phyloP scores from a whole-genome alignment of 2,329 filamentous ascomycete species.

The Ophiostoma fasciatum region DNA sequence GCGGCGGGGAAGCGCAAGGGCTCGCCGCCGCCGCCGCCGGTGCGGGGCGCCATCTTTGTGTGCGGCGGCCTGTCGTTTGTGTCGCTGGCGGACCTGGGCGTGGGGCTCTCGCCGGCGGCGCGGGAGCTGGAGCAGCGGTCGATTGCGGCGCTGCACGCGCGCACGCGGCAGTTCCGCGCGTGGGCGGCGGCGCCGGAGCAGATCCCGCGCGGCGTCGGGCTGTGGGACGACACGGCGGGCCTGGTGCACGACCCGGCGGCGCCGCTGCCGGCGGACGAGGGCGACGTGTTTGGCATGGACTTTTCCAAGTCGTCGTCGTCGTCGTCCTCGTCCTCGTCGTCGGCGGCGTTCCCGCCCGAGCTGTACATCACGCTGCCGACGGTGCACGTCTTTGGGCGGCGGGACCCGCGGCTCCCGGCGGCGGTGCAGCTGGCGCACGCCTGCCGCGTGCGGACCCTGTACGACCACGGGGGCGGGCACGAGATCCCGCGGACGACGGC shows the following conservation, averaged over 20 bases:
- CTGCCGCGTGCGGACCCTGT: slow-evolving; percentile 18
- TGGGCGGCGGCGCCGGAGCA: slow-evolving; percentile 14
- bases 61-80: slow-evolving; percentile 23
- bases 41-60: slow-evolving; percentile 25
- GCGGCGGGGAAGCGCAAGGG: slow-evolving; percentile 9
- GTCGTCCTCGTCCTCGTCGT: not conserved
- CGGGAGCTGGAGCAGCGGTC: slow-evolving; percentile 17
- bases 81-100: slow-evolving; percentile 21
- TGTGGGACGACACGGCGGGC: slow-evolving; percentile 21
- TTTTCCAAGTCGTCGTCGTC: slow-evolving; percentile 11
- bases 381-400: slow-evolving; percentile 21
- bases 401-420: slow-evolving; percentile 22
- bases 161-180: slow-evolving; percentile 15
- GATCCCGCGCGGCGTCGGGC: slow-evolving; percentile 16
- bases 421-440: slow-evolving; percentile 22
- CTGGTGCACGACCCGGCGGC: slow-evolving; percentile 18
- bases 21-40: slow-evolving; percentile 19
- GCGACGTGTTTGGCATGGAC: slow-evolving; percentile 22
- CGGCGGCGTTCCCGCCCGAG: slow-evolving; percentile 15
- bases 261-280: slow-evolving; percentile 14
- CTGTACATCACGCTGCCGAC: slow-evolving; percentile 21
- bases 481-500: slow-evolving; percentile 22
- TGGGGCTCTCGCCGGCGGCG: slow-evolving; percentile 19
- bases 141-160: slow-evolving; percentile 13
- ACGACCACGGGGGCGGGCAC: slow-evolving; percentile 23